Evolutionary conservation across 2,329 filamentous ascomycete genomes (phyloP), one percentile per base, ranked within the genome.

Genomic region (Didymosphaeria variabile): DNA sequence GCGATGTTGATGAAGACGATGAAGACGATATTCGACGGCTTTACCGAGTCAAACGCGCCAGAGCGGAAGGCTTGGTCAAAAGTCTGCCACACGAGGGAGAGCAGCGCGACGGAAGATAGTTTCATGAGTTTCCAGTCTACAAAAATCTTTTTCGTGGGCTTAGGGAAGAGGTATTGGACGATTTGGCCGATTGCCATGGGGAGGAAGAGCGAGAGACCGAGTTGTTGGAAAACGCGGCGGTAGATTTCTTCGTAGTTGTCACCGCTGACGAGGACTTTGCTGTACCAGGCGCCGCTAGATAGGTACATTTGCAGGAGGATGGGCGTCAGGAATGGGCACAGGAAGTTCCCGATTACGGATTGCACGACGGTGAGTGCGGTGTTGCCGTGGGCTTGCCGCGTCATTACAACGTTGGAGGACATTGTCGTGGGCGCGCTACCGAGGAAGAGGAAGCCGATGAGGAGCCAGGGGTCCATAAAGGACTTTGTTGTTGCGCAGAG

Each of bases 321-420:
- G 0, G 90, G 90, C 0, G 88, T 87, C 15, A 92, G 71, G 72
- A 92, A 91, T 0, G 89, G 85, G 1, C 90, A 90, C 0, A 88
- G 79, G 10, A 91, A 83, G 74, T 92, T 92, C 32, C 89, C 90
- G 47, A 92, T 79, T 9, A 91, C 84, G 1, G 91, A 89, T 70
- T 91, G 89, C 34, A 91, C 88, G 0, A 80, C 72, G 0, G 76
- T 78, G 3, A 79, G 67, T 1, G 76, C 77, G 0, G 73, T 67
- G 46, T 92, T 90, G 5, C 90, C 90, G 40, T 89, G 87, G 0
- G 90, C 87, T 42, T 87, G 83, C 29, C 88, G 81, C 6, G 90
- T 92, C 89, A 92, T 91, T 44, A 92, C 88, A 8, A 91, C 88
- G 72, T 92, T 92, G 49, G 87, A 91, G 8, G 88, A 86, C 68